Base-by-base conservation (phyloP, 1,139 yeast species). In the Blastobotrys arbuscula region DNA sequence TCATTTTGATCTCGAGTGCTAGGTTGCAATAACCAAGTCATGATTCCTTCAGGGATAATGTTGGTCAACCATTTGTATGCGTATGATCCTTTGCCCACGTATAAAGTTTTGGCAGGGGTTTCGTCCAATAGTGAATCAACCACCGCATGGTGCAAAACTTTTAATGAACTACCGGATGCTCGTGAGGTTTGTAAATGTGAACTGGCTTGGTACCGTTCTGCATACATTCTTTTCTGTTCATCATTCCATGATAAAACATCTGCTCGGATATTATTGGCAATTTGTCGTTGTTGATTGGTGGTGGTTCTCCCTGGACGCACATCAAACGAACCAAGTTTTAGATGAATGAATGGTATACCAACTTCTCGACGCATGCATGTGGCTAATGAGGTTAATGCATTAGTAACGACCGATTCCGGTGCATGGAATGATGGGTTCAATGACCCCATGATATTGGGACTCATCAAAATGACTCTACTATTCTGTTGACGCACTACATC, bases 401-500 rank as follows among this genome's bases (percentile, higher is more conserved):
- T 61, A 10, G 67, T 56, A 13, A 65, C 58, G 45, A 69, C 58
- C 48, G 70, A 59, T 50, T 71, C 75, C 2, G 73, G 66, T 5
- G 72, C 65, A 51, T 71, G 72, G 64, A 69, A 71, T 9, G 71
- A 71, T 5, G 73, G 72, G 40, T 61, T 59, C 43, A 71, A 53
- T 7, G 68, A 57, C 16, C 71, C 65, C 55, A 70, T 64, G 48
- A 71, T 70, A 39, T 63, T 55, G 1, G 75, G 75, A 12, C 72
- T 61, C 35, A 70, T 53, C 19, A 71, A 53, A 13, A 71, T 40
- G 23, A 71, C 53, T 16, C 71, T 62, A 2, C 80, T 65, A 30
- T 71, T 63, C 50, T 72, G 70, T 18, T 66, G 64, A 37, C 89
- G 70, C 23, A 78, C 76, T n/a, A 83, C 65, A 16, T 73, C 75